Conservation (phyloP, 345 rosid species). For the Arabidopsis arenosa region DNA sequence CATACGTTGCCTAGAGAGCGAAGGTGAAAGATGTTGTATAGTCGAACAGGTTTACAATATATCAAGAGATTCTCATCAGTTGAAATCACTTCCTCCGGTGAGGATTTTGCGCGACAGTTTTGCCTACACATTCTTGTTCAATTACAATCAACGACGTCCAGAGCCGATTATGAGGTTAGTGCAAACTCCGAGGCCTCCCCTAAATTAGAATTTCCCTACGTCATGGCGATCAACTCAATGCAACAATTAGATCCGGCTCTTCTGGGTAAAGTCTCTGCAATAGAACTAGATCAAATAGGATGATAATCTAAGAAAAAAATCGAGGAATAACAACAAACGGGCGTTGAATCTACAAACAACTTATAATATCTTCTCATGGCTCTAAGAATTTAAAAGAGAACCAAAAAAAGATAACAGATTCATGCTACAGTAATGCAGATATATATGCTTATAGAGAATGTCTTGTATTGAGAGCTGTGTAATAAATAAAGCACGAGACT, state of each 20-base stretch:
- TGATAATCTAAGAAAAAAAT: not conserved
- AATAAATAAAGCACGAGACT: constrained; percentile 13
- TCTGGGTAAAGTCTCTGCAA: not conserved
- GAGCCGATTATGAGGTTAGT: not conserved
- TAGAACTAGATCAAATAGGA: not conserved
- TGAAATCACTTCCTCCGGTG: constrained; percentile 67
- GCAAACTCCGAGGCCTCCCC: not conserved
- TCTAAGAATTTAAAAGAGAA: not conserved
- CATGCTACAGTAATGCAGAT: not conserved
- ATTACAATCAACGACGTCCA: constrained; percentile 1
- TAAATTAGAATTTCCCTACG: not conserved
- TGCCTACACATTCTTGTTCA: constrained; percentile 67
- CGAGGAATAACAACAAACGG: not conserved
- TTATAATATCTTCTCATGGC: too few relatives aligned
- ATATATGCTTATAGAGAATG: constrained; percentile 17
- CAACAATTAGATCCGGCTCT: not conserved
- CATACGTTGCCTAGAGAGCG: constrained; percentile 70
- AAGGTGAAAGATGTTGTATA: constrained; percentile 69
- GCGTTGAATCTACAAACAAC: not conserved
- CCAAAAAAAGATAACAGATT: not conserved
- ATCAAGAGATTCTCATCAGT: constrained; percentile 72
- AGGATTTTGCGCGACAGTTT: constrained; percentile 57
- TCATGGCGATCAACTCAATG: constrained; percentile 9
- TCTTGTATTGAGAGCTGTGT: constrained; percentile 22
- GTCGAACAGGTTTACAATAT: constrained; percentile 86